Evolutionary conservation across 139 green algal genomes (phyloP).

Genomic region (Chara braunii): DNA sequence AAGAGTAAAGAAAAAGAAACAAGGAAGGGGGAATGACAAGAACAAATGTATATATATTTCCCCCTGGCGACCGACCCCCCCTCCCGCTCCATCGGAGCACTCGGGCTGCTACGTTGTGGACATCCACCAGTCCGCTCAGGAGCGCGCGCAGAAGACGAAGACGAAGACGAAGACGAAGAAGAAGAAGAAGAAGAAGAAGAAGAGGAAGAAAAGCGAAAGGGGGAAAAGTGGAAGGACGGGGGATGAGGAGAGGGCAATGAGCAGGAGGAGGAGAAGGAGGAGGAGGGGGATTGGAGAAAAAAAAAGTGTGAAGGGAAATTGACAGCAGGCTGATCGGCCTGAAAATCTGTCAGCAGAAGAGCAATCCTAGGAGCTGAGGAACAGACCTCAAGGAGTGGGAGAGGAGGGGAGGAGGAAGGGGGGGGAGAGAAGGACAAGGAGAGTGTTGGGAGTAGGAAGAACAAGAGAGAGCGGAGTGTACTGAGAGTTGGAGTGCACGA

Average conservation of each 20-base stretch:
- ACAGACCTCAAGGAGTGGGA: neutral
- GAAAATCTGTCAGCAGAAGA: slow-evolving; percentile 1
- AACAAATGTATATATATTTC: too few relatives aligned
- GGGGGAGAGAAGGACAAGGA: neutral
- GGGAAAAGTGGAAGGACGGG: neutral
- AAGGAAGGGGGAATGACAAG: too few relatives aligned
- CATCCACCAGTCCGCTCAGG: too few relatives aligned
- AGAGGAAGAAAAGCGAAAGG: neutral
- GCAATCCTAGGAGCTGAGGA: neutral
- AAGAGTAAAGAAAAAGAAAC: too few relatives aligned
- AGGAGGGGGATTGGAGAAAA: neutral
- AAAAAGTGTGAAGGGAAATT: neutral
- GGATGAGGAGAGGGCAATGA: neutral
- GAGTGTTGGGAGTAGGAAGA: too few relatives aligned
- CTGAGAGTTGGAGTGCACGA: neutral
- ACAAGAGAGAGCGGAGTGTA: neutral
- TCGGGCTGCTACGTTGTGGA: too few relatives aligned
- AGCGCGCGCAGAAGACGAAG: too few relatives aligned
- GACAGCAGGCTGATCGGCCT: neutral
- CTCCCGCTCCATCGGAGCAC: too few relatives aligned
- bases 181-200: too few relatives aligned
- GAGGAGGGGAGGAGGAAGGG: neutral
- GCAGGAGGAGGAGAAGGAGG: neutral
- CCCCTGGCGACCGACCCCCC: too few relatives aligned
- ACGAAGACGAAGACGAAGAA: too few relatives aligned